These are phyloP conservation scores for Tricladium varicosporioides DNA, from an alignment of 2,329 filamentous ascomycete genomes.

Conservation along the genomic window DNA sequence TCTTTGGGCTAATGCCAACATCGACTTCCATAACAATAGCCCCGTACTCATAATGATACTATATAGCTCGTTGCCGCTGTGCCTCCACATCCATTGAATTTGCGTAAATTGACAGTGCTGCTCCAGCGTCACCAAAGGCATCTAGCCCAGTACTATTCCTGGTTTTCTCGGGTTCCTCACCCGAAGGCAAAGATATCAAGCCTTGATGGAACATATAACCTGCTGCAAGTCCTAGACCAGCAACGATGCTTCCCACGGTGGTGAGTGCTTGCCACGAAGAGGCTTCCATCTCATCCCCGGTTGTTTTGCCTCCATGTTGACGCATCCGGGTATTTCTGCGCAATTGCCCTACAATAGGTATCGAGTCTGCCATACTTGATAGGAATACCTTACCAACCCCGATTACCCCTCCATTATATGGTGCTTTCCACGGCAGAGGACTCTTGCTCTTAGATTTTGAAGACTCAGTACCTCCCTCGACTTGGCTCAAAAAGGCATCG, in stretches of 20 bases:
- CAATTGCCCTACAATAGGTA: constrained; percentile 30
- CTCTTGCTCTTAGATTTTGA: constrained; percentile 9
- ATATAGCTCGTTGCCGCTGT: constrained; percentile 14
- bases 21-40: constrained; percentile 25
- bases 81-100: constrained; percentile 20
- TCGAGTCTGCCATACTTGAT: constrained; percentile 28
- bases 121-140: constrained; percentile 30
- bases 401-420: constrained; percentile 27
- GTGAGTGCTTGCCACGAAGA: constrained; percentile 24
- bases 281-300: constrained; percentile 19
- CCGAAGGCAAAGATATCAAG: constrained; percentile 24
- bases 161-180: constrained; percentile 14
- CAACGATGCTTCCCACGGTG: constrained; percentile 28
- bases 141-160: constrained; percentile 12
- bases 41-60: constrained; percentile 13
- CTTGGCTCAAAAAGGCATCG: constrained; percentile 25
- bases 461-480: constrained; percentile 9
- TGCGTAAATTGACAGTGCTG: constrained; percentile 26
- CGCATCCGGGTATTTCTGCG: constrained; percentile 29
- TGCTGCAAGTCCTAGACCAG: constrained; percentile 30
- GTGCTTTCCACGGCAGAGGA: constrained; percentile 32
- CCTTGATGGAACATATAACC: constrained; percentile 35
- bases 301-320: constrained; percentile 24
- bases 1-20: constrained; percentile 14
- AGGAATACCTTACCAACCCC: constrained; percentile 29